Evolutionary conservation across 331 rosid species (phyloP).

Genomic region (Stylosanthes scabra): DNA sequence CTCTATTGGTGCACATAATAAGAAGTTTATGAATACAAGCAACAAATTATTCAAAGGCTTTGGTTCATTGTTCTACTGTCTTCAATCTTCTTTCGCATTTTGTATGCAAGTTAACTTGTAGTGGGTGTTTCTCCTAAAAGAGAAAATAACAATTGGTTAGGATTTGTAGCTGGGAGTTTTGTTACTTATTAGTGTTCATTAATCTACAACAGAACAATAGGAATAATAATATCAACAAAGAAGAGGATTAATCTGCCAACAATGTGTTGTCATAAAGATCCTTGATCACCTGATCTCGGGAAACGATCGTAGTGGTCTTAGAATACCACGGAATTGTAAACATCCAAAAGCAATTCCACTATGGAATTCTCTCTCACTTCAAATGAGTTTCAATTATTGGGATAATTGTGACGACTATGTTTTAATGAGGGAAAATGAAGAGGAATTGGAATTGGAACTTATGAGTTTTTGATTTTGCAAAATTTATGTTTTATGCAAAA

Average conservation of each 20-base stretch:
- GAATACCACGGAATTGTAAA: no score
- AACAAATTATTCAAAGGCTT: conserved; percentile 33
- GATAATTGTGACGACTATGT: no score
- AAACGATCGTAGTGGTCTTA: no score
- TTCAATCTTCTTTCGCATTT: conserved; percentile 77
- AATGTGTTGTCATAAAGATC: no score
- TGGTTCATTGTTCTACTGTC: conserved; percentile 44
- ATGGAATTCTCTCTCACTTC: no score
- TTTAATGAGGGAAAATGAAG: no score
- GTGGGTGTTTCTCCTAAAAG: conserved; percentile 88
- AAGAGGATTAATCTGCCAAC: conserved; percentile 60
- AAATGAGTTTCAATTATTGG: no score
- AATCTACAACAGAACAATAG: background rate
- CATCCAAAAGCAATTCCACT: no score
- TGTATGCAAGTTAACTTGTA: conserved; percentile 79
- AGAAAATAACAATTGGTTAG: conserved; percentile 33
- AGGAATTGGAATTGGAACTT: no score
- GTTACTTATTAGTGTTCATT: background rate
- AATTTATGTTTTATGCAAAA: no score
- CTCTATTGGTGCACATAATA: conserved; percentile 44
- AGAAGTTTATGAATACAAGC: conserved; percentile 22
- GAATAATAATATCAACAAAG: conserved; percentile 29
- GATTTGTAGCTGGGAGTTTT: conserved; percentile 17
- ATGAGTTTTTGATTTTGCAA: no score
- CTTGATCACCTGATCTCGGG: no score